These are phyloP conservation scores for Chrysochromulina tobinii DNA, from an alignment of 78 protist species.

Conservation along the genomic window DNA sequence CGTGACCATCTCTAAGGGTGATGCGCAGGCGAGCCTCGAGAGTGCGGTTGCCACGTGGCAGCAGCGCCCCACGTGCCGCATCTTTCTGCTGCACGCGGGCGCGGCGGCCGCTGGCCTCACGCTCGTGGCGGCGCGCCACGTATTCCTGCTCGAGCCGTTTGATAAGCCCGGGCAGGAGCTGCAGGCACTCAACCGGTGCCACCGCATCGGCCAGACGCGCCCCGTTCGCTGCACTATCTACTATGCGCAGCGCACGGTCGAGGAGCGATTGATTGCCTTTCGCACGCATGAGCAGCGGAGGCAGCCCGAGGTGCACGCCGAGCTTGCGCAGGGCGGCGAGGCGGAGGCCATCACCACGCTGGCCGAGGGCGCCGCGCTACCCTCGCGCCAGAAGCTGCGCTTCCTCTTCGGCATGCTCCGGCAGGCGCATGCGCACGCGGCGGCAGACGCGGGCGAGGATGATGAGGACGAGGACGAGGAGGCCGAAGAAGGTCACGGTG, in stretches of 20 bases:
- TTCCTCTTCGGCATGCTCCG: too few species aligned
- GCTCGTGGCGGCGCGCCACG: slow-evolving; percentile 9
- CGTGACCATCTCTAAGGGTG: not conserved
- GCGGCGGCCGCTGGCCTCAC: slow-evolving; percentile 28
- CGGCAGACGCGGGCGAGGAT: too few species aligned
- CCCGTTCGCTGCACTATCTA: not conserved
- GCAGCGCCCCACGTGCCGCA: not conserved
- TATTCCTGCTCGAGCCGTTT: not conserved
- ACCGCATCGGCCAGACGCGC: slow-evolving; percentile 2
- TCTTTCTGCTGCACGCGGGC: slow-evolving; percentile 13
- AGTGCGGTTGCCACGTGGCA: not conserved
- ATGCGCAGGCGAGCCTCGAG: not conserved
- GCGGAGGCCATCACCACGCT: too few species aligned
- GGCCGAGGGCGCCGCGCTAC: too few species aligned
- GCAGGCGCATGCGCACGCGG: too few species aligned
- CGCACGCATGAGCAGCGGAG: not conserved
- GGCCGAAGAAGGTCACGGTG: too few species aligned
- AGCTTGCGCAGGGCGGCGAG: too few species aligned
- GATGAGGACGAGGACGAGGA: too few species aligned
- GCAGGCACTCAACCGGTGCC: slow-evolving; percentile 24
- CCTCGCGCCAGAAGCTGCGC: too few species aligned
- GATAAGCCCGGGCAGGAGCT: not conserved
- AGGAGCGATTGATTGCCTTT: not conserved
- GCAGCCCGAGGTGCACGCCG: too few species aligned
- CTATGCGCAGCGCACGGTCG: not conserved